phyloP scores from a whole-genome alignment of 371 early-diverging fungal genomes.

The Syncephalastrum sp. region DNA sequence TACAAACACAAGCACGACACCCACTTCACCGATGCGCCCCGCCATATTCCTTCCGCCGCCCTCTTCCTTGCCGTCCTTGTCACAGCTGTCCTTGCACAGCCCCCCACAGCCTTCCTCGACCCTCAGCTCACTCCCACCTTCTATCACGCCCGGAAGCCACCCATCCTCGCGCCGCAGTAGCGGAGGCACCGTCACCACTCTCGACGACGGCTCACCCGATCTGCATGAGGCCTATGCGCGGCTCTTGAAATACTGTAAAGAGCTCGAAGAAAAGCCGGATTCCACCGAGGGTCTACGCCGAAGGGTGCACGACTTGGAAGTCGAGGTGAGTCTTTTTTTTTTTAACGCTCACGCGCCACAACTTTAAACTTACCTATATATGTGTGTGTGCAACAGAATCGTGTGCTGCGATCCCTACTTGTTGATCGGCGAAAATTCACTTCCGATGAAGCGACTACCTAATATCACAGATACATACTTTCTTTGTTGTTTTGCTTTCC shows the following conservation, averaged over 20 bases:
- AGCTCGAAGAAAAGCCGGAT: constrained; percentile 10
- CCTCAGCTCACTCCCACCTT: too few relatives aligned
- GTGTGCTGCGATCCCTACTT: constrained; percentile 21
- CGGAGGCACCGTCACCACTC: not conserved
- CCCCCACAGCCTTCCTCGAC: too few relatives aligned
- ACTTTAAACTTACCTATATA: too few relatives aligned
- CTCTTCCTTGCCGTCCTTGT: constrained; percentile 1
- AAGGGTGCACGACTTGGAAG: constrained; percentile 29
- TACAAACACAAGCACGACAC: constrained; percentile 3
- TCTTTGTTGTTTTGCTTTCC: too few relatives aligned
- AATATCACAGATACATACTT: too few relatives aligned
- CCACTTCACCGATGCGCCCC: not conserved
- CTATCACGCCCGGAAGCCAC: not conserved
- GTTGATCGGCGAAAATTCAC: constrained; percentile 3
- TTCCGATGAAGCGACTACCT: too few relatives aligned
- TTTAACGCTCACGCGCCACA: not conserved
- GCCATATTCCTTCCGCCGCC: not conserved
- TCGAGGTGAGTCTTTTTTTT: constrained; percentile 23
- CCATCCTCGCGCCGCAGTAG: constrained; percentile 2
- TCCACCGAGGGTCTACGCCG: constrained; percentile 15
- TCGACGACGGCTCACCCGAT: not conserved
- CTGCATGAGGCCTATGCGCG: constrained; percentile 6
- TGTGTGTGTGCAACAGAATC: constrained; percentile 12
- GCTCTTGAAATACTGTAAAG: constrained; percentile 2
- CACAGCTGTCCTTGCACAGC: not conserved